Percentiles rank a stretch among this genome's conserved stretches.
Evolutionary conservation across 2,329 filamentous ascomycete genomes (phyloP).

Genomic region (Phyllosticta citriasiana): DNA sequence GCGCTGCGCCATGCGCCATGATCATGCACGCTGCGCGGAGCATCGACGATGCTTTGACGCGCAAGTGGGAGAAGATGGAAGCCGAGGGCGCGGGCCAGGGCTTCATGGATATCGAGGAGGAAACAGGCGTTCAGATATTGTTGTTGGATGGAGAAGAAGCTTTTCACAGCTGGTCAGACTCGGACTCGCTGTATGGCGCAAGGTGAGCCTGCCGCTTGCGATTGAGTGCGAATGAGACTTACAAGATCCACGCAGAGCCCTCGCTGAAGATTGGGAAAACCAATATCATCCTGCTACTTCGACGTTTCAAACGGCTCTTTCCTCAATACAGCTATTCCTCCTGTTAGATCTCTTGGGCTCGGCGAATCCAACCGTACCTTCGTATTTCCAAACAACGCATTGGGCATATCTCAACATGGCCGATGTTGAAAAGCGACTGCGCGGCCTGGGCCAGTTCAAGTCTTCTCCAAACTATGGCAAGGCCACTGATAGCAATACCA

Average conservation of each 20-base stretch:
- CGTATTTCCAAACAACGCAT: conserved; percentile 82
- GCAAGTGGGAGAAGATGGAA: conserved; percentile 70
- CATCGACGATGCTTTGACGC: conserved; percentile 68
- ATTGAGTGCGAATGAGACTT: not conserved
- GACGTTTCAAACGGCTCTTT: conserved; percentile 63
- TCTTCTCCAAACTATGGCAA: conserved; percentile 43
- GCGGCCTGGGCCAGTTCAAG: conserved; percentile 56
- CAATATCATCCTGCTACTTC: conserved; percentile 59
- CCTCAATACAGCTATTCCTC: conserved; percentile 77
- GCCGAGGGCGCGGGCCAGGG: conserved; percentile 43
- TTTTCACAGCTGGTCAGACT: conserved; percentile 67
- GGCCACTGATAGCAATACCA: conserved; percentile 15
- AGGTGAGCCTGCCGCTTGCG: conserved; percentile 41
- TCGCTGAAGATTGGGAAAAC: conserved; percentile 74
- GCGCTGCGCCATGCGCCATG: conserved; percentile 88
- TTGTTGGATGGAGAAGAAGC: conserved; percentile 93
- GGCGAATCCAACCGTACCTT: conserved; percentile 59
- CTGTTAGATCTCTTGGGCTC: conserved; percentile 82
- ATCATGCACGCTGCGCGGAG: conserved; percentile 75
- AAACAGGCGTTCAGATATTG: conserved; percentile 78
- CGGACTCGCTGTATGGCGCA: conserved; percentile 81
- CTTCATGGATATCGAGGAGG: conserved; percentile 51
- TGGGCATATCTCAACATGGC: conserved; percentile 83
- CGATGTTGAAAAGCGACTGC: conserved; percentile 61
- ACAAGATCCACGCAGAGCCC: conserved; percentile 34